Evolutionary conservation across 495 filamentous ascomycete genomes (phyloP).

Genomic region (Hypoxylon rickii): DNA sequence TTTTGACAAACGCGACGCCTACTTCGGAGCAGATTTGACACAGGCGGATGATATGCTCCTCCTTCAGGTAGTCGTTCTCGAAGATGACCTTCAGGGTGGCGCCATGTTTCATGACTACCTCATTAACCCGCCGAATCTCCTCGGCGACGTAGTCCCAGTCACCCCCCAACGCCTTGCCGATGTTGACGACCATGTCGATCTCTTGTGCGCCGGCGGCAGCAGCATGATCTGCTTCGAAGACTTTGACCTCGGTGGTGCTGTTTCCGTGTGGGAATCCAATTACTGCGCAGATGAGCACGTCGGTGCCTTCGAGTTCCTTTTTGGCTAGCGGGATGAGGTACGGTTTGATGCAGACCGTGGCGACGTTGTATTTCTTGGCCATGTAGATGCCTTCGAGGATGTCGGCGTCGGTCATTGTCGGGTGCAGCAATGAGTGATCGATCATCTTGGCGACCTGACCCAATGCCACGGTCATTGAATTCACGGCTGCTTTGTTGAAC

Average conservation of each 20-base stretch:
- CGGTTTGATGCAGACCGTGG: conserved; percentile 61
- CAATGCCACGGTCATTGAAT: too few species aligned
- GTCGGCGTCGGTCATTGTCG: conserved; percentile 60
- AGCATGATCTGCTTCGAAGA: conserved; percentile 55
- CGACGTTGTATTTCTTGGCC: conserved; percentile 53
- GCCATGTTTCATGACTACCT: conserved; percentile 44
- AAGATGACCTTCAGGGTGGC: conserved; percentile 64
- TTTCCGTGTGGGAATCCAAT: conserved; percentile 65
- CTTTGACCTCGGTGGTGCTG: conserved; percentile 58
- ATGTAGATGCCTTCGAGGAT: conserved; percentile 54
- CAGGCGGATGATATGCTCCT: conserved; percentile 51
- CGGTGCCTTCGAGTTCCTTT: conserved; percentile 49
- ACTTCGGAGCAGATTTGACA: conserved; percentile 56
- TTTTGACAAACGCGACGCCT: conserved; percentile 61
- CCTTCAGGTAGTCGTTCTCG: conserved; percentile 56
- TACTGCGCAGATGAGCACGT: conserved; percentile 58
- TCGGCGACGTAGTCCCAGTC: conserved; percentile 59
- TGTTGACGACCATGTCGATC: conserved; percentile 65
- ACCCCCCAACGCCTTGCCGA: conserved; percentile 58
- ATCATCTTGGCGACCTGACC: conserved; percentile 63
- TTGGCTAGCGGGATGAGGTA: conserved; percentile 57
- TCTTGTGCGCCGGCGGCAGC: conserved; percentile 54
- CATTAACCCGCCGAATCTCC: conserved; percentile 56
- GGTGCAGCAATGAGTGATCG: conserved; percentile 65
- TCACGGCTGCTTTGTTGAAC: too few species aligned